Evolutionary conservation across 108 stramenopile species (phyloP), one percentile per base, ranked within the genome.

Genomic region (Skeletonema grethae): DNA sequence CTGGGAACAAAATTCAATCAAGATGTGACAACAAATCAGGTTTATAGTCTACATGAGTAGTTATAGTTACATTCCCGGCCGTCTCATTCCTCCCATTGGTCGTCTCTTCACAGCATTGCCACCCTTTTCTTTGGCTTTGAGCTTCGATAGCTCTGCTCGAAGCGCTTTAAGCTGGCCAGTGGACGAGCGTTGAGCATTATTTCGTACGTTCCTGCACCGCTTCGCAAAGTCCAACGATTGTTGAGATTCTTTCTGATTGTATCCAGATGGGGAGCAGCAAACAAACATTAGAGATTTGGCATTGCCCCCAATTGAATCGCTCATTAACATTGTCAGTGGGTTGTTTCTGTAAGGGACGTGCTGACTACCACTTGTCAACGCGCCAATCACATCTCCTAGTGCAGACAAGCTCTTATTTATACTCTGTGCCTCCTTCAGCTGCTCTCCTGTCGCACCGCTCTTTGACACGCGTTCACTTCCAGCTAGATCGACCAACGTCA

Each of bases 261-360:
- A 85, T 61, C 87, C 90, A 2, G 93, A 86, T 1, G 95, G 95
- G n/a, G 73, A 76, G 63, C 79, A 84, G 66, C 85, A 77, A 15
- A 93, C 82, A 43, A 93, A 77, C 89, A 93, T 93, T n/a, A 93
- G 82, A 28, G 91, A 87, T 81, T 93, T 93, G 56, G 85, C 84
- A 57, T 87, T 78, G 10, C 87, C 85, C 28, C 88, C 87, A 46
- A 93, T 78, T 29, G 72, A 82, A 65, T 89, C 88, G 53, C 75
- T 77, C 85, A 93, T 80, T 7, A 93, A 76, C 80, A 85, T 85
- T 35, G 91, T 93, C 61, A 93, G 75, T 55, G 84, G 85, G 67
- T 85, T 77, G 76, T 93, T 93, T 50, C 91, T 72, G 71, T 84
- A 93, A 7, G 91, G 89, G 15, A 93, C 75, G 65, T 93, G 91